These are phyloP conservation scores for Rhodotorula paludigena DNA, from an alignment of 768 basidiomycete species.

Conservation along the genomic window DNA sequence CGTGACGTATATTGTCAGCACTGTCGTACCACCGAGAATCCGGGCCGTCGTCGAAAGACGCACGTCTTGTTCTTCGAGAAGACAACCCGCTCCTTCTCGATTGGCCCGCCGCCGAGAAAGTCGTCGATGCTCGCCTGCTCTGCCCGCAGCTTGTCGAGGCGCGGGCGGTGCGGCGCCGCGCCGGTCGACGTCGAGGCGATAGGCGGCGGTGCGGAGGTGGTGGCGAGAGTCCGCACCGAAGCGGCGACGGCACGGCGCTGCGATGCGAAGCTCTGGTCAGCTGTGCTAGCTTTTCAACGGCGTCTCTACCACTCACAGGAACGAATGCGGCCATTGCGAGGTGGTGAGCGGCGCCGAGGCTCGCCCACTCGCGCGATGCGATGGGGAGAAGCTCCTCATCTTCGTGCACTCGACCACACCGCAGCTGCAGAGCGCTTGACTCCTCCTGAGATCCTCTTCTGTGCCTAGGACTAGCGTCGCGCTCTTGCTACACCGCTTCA, in stretches of 20 bases:
- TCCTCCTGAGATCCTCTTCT: too few relatives aligned
- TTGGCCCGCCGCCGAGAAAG: conserved; percentile 16
- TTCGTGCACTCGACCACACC: too few relatives aligned
- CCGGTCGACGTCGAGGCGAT: not conserved
- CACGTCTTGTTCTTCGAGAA: conserved; percentile 31
- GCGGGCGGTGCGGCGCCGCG: conserved; percentile 17
- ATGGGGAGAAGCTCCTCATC: too few relatives aligned
- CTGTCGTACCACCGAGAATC: too few relatives aligned
- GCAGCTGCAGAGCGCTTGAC: too few relatives aligned
- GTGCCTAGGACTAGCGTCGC: too few relatives aligned
- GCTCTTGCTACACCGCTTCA: too few relatives aligned
- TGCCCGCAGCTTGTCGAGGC: conserved; percentile 26
- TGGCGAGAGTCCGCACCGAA: conserved; percentile 18
- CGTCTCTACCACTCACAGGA: not conserved
- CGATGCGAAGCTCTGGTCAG: not conserved
- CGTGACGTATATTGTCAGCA: too few relatives aligned
- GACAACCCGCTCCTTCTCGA: conserved; percentile 15
- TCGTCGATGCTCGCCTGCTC: conserved; percentile 21
- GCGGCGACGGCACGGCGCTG: conserved; percentile 4
- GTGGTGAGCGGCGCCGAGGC: not conserved
- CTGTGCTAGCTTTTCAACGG: accelerated
- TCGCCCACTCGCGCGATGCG: too few relatives aligned
- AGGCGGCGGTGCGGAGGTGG: not conserved
- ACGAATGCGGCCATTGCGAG: not conserved
- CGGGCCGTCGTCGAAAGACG: too few relatives aligned